Evolutionary conservation across 441 rosid species (phyloP), one percentile per base, ranked within the genome.

Genomic region (Geranium incanum): DNA sequence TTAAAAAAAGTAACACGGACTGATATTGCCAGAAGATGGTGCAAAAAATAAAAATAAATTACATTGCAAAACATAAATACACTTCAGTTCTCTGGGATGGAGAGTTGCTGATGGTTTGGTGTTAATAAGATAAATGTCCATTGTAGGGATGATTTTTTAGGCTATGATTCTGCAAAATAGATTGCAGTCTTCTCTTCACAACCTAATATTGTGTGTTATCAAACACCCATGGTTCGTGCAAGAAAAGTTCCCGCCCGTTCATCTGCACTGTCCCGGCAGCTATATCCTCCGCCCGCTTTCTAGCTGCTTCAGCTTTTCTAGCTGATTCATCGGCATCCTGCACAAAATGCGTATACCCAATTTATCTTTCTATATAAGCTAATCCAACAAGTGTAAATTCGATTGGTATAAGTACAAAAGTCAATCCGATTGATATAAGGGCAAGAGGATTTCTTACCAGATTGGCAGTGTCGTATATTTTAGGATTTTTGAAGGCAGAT

Each of bases 181-280:
- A 43, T 6, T 7, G 11, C 11, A 6, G 1, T 43, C 50, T 43
- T 43, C 50, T 6, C 50, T 43, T 43, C 50, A 43, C 11, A 7
- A 43, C 50, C 50, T 43, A 90, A 67, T 84, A 91, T 0, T 19
- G 83, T 55, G 78, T 65, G 76, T 93, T 89, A 73, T 93, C 98
- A 62, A 93, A 90, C 62, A 87, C 91, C 89, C 85, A 83, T 1
- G 98, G 97, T 73, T 90, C 86, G 50, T 84, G 93, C 78, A 81
- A 62, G 84, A 90, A 93, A 75, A 93, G 91, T 85, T 90, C 97
- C 11, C 94, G 85, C 16, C 98, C 98, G 57, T 88, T 93, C 98
- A 88, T 89, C 69, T 71, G 90, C 65, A 84, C 87, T 9, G 80
- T 85, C 37, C 94, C 92, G 4, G 91, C 76, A 9, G 90, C 95